These are phyloP conservation scores for Russula ochroleuca DNA, from an alignment of 768 basidiomycete genomes.

Conservation along the genomic window DNA sequence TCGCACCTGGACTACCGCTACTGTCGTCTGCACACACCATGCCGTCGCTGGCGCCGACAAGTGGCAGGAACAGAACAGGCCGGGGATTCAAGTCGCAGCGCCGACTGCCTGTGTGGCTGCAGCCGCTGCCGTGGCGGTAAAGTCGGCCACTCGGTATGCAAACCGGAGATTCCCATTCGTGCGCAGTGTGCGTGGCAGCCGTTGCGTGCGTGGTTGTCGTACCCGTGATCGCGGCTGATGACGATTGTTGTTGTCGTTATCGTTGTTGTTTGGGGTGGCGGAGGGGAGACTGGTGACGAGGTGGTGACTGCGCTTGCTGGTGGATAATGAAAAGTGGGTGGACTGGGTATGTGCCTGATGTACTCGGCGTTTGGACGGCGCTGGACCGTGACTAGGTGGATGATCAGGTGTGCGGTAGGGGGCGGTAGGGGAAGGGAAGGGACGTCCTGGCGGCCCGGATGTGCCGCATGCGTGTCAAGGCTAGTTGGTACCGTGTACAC, in stretches of 20 bases:
- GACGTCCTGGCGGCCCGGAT: neutral
- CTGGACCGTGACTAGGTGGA: conserved; percentile 24
- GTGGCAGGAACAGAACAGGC: conserved; percentile 11
- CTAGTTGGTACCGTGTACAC: no score
- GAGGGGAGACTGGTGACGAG: conserved; percentile 17
- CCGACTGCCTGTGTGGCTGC: neutral
- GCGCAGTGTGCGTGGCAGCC: conserved; percentile 25
- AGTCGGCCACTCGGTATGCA: conserved; percentile 42
- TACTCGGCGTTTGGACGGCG: conserved; percentile 24
- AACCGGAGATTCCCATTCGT: conserved; percentile 71
- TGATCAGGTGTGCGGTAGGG: conserved; percentile 3
- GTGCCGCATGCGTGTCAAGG: no score
- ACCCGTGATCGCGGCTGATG: neutral
- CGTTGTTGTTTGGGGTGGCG: neutral
- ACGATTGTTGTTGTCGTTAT: neutral
- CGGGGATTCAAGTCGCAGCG: neutral
- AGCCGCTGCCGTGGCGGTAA: neutral
- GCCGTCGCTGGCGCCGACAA: neutral
- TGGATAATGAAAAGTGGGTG: conserved; percentile 25
- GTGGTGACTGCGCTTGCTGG: conserved; percentile 17
- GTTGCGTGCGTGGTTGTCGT: neutral
- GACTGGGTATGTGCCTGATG: conserved; percentile 28
- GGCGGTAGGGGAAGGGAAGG: neutral
- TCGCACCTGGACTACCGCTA: conserved; percentile 46
- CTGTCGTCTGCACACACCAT: neutral